Evolutionary conservation across 805 yeast species (phyloP), one percentile per base, ranked within the genome.

Genomic region (Yarrowia phangngaensis): DNA sequence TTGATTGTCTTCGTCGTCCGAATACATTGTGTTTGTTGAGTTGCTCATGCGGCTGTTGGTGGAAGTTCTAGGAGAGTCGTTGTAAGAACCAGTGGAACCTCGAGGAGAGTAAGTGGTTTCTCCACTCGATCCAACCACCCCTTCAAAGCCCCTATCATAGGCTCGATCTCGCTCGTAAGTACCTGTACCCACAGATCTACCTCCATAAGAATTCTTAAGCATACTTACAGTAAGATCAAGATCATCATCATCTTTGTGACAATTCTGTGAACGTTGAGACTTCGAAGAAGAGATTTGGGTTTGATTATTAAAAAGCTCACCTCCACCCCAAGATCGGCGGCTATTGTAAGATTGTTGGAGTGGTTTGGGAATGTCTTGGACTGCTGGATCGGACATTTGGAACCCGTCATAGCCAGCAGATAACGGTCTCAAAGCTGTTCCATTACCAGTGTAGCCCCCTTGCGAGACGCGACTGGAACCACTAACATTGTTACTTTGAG

Each of bases 301-400:
- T 4, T 35, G 29, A 15, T 6, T 6, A 13, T 27, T 31, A 4
- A 19, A 9, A 38, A 27, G n/a, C 13, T 38, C 45, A 22, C 45
- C 45, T n/a, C 32, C 45, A 19, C 45, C 45, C 45, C 45, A 38
- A 5, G 45, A 38, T 4, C 45, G 24, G 26, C 45, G 6, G n/a
- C 45, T 32, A n/a, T 38, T 23, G 2, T n/a, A 31, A 3, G 45
- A 38, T 17, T 38, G 45, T 11, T 31, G 16, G 4, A 36, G 32
- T 17, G 45, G 31, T 14, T 38, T 32, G 11, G 45, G 45, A 19
- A 38, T 38, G 32, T 38, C 45, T 13, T 38, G 30, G 8, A 31
- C 17, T 6, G 24, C 32, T 4, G 45, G 8, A 27, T 22, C 8
- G 11, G 32, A 19, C 16, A n/a, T 26, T n/a, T n/a, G n/a, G n/a